Base-by-base conservation (phyloP, 192 early-diverging fungal genomes). In the Linnemannia hyalina region DNA sequence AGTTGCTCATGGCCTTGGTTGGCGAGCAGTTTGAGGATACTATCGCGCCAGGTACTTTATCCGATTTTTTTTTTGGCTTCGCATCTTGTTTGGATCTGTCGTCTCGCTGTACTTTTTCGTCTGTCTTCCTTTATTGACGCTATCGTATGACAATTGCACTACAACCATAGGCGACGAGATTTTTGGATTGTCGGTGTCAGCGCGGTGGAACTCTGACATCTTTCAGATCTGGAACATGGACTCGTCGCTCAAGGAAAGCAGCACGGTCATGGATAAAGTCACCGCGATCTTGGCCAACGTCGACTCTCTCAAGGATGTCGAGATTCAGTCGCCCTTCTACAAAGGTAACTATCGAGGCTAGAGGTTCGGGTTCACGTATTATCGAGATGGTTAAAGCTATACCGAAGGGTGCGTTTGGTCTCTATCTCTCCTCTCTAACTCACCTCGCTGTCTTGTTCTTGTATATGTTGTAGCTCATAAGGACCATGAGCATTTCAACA, bases 141-240 rank as follows among this genome's bases (percentile, higher is more conserved):
- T 52, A 5, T 52, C 49, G 2, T 52, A 52, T 52, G 20, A 18
- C 4, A 52, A 52, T 16, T 52, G 16, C 3, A 20, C 22, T 52
- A 18, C 10, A 11, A 15, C 35, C 38, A 10, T 69, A 88, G 86
- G 78, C 44, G 90, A 91, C 55, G 86, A 90, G 54, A 89, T 91
- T 38, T 90, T 88, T 68, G 90, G 90, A 10, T 55, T 91, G 68
- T 82, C 90, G 0, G 84, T 89, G 18, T 89, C 89, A 4, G 82
- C 87, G 55, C 88, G 90, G 42, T 91, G 83, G 86, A 89, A 87
- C 70, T 82, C 85, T 1, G 90, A 91, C 40, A 88, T 89, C 70
- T 91, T 91, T 76, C 80, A 84, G 71, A 89, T 91, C 65, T 91
- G 90, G 90, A 88, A 91, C 73, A 87, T 84, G 81, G 85, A 89